Evolutionary conservation across 2,329 filamentous ascomycete species (phyloP).

Genomic region (Diaporthe velutina): DNA sequence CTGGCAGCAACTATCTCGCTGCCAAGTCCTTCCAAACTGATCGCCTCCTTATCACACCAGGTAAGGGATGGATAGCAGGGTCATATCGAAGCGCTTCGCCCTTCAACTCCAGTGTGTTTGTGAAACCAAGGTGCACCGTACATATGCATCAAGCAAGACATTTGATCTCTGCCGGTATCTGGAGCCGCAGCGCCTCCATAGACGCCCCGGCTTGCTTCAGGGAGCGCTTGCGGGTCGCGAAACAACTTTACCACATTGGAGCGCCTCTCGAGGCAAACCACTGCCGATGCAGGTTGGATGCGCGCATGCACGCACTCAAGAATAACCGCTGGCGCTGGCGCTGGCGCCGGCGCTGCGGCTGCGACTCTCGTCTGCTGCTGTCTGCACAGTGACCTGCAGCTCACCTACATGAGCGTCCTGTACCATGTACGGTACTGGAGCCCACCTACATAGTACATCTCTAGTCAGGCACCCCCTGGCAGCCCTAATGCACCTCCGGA

Average conservation of each 20-base stretch:
- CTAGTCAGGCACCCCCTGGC: conserved; percentile 19
- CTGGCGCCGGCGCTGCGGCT: not conserved
- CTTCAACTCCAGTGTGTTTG: not conserved
- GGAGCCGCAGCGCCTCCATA: not conserved
- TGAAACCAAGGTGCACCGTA: too few species aligned
- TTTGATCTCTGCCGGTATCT: not conserved
- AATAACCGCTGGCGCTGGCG: conserved; percentile 18
- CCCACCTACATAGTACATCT: not conserved
- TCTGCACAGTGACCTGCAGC: conserved; percentile 31
- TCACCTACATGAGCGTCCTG: not conserved
- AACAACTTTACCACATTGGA: not conserved
- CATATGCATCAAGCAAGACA: not conserved
- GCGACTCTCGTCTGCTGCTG: not conserved
- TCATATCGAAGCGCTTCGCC: not conserved
- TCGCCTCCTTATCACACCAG: not conserved
- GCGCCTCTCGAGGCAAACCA: conserved; percentile 18
- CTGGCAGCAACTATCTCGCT: too few species aligned
- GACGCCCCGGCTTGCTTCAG: not conserved
- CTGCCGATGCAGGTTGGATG: not conserved
- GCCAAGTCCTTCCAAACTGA: not conserved
- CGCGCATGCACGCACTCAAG: not conserved
- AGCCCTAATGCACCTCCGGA: conserved; percentile 28
- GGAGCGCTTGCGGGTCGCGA: not conserved
- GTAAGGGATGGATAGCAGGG: not conserved
- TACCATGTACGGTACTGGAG: not conserved